Base-by-base conservation (phyloP, 2,329 filamentous ascomycete genomes). In the Cercospora beticola region DNA sequence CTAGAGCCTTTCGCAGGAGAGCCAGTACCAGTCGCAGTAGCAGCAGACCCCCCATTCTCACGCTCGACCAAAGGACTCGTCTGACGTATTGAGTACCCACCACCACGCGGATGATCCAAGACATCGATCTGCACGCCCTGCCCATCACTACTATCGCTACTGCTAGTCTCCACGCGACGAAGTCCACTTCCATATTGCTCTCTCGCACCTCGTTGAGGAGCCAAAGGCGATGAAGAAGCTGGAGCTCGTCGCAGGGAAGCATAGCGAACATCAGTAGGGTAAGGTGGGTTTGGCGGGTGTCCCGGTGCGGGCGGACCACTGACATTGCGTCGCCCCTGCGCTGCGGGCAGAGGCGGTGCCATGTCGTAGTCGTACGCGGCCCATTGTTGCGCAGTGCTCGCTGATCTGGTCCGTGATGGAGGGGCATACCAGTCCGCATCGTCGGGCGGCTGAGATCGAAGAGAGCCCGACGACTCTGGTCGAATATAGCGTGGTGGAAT, bases 391-490 rank as follows among this genome's bases (percentile, higher is more conserved):
- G 76, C 78, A 72, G 71, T 79, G 56, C 76, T 82, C 70, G 74
- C 76, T 28, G 78, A 81, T 62, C 76, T 82, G 66, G 74, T 77
- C 66, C 83, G 80, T 73, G 78, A 78, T 52, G 77, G 68, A 10
- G 72, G 68, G 26, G 74, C 68, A 28, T 73, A 74, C 68, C 81
- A 83, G 60, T 82, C 81, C 1, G 78, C 60, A n/a, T 79, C 86
- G 64, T 86, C 83, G 7, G n/a, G 49, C 31, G 82, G 82, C 26
- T 85, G 77, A 18, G 83, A 81, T 72, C 81, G 81, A 26, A 78
- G 74, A 9, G 78, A 79, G 59, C 77, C 77, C 12, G 79, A 79
- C 28, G 82, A 81, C 43, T 77, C 77, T 30, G 79, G 77, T 58
- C 75, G 75, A 46, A 76, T 75, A 69, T 74, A 76, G 62, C 76